A percentile compares a stretch with the other conserved stretches of the same genome.
phyloP scores from a whole-genome alignment of 495 filamentous ascomycete species.

The Hyaloscypha variabilis region DNA sequence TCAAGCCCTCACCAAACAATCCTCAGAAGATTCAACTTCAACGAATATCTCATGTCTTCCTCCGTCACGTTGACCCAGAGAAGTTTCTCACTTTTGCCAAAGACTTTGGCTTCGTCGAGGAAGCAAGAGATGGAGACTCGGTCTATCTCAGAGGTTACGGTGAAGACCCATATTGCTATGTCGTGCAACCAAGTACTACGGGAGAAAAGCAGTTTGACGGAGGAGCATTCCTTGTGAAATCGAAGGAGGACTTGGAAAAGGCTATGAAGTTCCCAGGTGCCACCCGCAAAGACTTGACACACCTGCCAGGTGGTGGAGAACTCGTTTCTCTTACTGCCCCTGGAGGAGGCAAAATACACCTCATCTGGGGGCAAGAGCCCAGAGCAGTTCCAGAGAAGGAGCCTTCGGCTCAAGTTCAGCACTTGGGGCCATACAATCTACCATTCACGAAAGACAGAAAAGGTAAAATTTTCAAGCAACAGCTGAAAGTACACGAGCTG shows the following conservation, averaged over 20 bases:
- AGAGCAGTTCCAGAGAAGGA: neutral
- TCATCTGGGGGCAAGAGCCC: conserved; percentile 53
- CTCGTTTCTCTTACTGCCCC: conserved; percentile 57
- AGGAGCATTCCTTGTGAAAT: conserved; percentile 54
- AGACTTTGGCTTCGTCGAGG: conserved; percentile 17
- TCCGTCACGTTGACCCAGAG: conserved; percentile 30
- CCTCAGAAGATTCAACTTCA: neutral
- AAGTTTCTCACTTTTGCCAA: conserved; percentile 26
- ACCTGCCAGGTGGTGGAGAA: conserved; percentile 57
- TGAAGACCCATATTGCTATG: conserved; percentile 55
- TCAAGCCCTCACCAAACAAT: neutral
- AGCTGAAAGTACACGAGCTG: too few species aligned
- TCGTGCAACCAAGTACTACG: conserved; percentile 39
- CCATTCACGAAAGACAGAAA: conserved; percentile 2
- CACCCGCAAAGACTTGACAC: conserved; percentile 44
- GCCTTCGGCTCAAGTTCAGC: neutral
- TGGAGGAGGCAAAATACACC: conserved; percentile 57
- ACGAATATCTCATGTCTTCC: conserved; percentile 25
- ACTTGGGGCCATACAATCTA: neutral
- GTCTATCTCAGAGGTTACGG: conserved; percentile 62
- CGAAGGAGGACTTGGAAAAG: conserved; percentile 53
- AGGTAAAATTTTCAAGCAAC: too few species aligned
- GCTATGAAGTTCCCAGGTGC: conserved; percentile 45
- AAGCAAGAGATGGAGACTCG: conserved; percentile 35
- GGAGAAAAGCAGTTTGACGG: conserved; percentile 54